Base-by-base conservation (phyloP, 768 basidiomycete species). In the Podaxis mareebaensis region DNA sequence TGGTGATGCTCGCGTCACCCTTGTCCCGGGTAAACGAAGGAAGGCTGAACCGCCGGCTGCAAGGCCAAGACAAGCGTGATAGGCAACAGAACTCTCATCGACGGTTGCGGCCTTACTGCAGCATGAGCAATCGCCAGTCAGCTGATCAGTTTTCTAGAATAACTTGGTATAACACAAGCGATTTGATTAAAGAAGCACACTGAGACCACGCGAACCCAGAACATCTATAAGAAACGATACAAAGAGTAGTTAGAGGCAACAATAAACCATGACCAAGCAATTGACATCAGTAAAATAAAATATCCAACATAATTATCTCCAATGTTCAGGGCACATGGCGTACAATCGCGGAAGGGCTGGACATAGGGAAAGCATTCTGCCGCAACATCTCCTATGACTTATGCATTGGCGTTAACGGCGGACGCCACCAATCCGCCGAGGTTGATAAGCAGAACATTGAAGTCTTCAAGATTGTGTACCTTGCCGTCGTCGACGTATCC, bases 61-160 rank as follows among this genome's bases (percentile, higher is more conserved):
- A 44, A 6, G 40, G 12, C 40, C 40, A 44, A 44, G 39, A 58
- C 26, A 28, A 44, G 42, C 56, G 24, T 17, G 55, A 56, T 44
- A 44, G 56, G 56, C 40, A 58, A 58, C 26, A 42, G 28, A 58
- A 24, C 56, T 58, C 56, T 44, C 56, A 58, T 58, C 42, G 42
- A 24, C 12, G 22, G 11, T 7, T 28, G 22, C 10, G 4, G 44
- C 20, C 15, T 17, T n/a, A 8, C 5, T 20, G 17, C 17, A 46
- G n/a, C n/a, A 46, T 46, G 44, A 20, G 44, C 20, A 46, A 20
- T 33, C 8, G n/a, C 13, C 13, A 51, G 24, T 51, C n/a, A 51
- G 33, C 49, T 4, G 49, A 51, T 51, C 33, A 10, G 8, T 33
- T 33, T 30, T 33, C 33, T 33, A 8, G 33, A 10, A 10, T 33